Evolutionary conservation across 148 eudicot genomes (phyloP).

Genomic region (Spergularia marina): DNA sequence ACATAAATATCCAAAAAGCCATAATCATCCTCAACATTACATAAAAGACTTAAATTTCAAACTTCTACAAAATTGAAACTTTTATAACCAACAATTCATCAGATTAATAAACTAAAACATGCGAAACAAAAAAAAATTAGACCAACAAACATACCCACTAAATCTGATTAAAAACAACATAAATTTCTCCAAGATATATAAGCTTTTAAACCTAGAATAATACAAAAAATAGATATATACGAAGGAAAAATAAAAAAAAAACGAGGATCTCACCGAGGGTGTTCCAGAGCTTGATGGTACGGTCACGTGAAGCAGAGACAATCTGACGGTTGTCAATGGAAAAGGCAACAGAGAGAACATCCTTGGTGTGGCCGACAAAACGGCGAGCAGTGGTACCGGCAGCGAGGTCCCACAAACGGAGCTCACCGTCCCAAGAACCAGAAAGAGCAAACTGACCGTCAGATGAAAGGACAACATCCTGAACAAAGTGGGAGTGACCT

Average conservation of each 20-base stretch:
- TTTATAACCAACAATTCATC: no score
- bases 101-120: no score
- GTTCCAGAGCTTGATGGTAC: slow-evolving; percentile 86
- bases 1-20: no score
- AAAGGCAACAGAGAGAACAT: slow-evolving; percentile 85
- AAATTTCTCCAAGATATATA: no score
- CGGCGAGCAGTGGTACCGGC: slow-evolving; percentile 73
- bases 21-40: no score
- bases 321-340: slow-evolving; percentile 90
- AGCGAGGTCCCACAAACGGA: slow-evolving; percentile 77
- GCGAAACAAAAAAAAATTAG: no score
- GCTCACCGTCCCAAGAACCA: slow-evolving; percentile 88
- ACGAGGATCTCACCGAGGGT: slow-evolving; percentile 45
- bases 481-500: slow-evolving; percentile 79
- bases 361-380: slow-evolving; percentile 82
- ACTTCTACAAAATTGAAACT: no score
- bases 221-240: no score
- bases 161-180: no score
- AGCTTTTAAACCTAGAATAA: no score
- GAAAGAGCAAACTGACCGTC: slow-evolving; percentile 82
- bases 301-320: slow-evolving; percentile 78
- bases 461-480: slow-evolving; percentile 81
- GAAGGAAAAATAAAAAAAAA: neutral
- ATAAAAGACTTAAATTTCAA: no score
- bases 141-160: no score